A percentile compares a stretch with the other conserved stretches of the same genome.
Evolutionary conservation across 306 rosid species (phyloP).

Genomic region (Cyamopsis tetragonoloba): DNA sequence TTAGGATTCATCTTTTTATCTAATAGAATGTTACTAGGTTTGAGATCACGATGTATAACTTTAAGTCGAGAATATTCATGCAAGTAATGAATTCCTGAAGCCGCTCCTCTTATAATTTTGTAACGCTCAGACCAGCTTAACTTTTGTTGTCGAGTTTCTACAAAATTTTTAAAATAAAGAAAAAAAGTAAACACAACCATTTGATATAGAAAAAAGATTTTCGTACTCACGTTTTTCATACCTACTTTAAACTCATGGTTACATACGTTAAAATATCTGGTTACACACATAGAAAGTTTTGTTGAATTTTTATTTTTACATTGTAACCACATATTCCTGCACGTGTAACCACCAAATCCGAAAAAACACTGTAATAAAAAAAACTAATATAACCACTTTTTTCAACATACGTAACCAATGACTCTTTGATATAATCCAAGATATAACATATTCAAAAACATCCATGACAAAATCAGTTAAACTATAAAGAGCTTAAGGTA

Average conservation of each 20-base stretch:
- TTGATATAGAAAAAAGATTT: no score
- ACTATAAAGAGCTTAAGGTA: background rate
- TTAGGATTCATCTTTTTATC: conserved; percentile 44
- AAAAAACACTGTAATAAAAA: no score
- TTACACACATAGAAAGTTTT: no score
- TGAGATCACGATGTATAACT: conserved; percentile 49
- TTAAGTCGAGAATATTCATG: conserved; percentile 50
- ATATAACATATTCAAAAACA: background rate
- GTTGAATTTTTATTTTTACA: no score
- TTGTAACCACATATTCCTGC: no score
- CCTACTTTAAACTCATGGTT: no score
- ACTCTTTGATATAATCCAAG: background rate
- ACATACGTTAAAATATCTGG: no score
- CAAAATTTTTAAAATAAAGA: background rate
- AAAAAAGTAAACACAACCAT: background rate
- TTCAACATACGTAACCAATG: background rate
- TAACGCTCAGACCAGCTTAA: conserved; percentile 29
- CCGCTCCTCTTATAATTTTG: conserved; percentile 37
- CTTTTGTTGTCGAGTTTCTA: background rate
- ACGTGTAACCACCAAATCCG: no score
- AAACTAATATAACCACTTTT: no score
- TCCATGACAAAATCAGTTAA: background rate
- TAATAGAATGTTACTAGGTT: conserved; percentile 43
- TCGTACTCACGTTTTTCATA: no score
- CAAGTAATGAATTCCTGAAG: conserved; percentile 40